phyloP scores from a whole-genome alignment of 1,284 basidiomycete species.

The Ustilago shanxiensis region DNA sequence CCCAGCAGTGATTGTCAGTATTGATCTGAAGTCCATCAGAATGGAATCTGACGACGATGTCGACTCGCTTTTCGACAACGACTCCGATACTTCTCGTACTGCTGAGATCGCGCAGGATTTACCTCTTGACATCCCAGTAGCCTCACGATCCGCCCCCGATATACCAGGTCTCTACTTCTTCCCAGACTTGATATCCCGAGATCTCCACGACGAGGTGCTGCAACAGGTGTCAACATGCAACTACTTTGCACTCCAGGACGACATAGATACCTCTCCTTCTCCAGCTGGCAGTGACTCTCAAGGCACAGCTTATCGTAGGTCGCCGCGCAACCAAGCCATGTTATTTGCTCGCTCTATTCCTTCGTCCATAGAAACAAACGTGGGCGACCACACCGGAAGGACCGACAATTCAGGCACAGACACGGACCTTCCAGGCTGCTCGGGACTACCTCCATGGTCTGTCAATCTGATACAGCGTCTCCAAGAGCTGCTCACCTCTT shows the following conservation, averaged over 20 bases:
- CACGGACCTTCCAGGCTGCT: not conserved
- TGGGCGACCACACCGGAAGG: not conserved
- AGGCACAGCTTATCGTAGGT: slow-evolving; percentile 7
- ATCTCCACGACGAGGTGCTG: slow-evolving; percentile 31
- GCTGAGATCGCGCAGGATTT: not conserved
- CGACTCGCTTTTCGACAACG: slow-evolving; percentile 38
- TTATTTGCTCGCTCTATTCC: slow-evolving; percentile 39
- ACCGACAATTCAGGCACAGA: not conserved
- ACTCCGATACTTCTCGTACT: slow-evolving; percentile 7
- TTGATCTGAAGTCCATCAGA: not conserved
- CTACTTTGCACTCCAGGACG: slow-evolving; percentile 34
- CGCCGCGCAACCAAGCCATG: slow-evolving; percentile 47
- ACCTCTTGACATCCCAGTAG: not conserved
- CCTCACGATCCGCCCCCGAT: slow-evolving; percentile 12
- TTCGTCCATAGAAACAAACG: not conserved
- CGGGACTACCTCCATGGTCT: slow-evolving; percentile 42
- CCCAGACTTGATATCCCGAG: slow-evolving; percentile 24
- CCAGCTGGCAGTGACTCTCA: not conserved
- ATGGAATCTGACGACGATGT: slow-evolving; percentile 18
- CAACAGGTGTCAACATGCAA: slow-evolving; percentile 29
- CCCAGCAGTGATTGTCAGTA: not conserved
- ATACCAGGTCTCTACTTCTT: slow-evolving; percentile 48
- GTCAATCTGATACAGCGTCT: slow-evolving; percentile 30
- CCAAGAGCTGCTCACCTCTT: not conserved
- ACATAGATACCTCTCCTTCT: not conserved